phyloP scores from a whole-genome alignment of 202 grass and related monocot genomes.

The Musa balbisiana region DNA sequence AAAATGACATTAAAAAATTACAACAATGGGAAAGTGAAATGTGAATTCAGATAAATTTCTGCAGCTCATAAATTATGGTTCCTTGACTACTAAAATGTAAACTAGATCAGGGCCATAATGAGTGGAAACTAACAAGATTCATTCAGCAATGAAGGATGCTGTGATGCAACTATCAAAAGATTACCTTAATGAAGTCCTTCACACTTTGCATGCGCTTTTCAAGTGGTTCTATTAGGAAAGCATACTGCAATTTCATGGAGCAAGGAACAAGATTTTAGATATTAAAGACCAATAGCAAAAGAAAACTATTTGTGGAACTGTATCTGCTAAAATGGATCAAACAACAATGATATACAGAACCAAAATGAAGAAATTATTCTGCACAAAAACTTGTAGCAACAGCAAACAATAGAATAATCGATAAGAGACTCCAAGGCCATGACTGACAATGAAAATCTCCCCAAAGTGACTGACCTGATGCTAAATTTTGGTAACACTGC shows the following conservation, averaged over 20 bases:
- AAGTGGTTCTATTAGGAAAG: constrained; percentile 73
- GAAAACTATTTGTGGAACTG: not conserved
- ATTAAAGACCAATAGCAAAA: not conserved
- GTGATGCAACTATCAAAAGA: not conserved
- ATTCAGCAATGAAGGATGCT: not conserved
- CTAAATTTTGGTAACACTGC: not conserved
- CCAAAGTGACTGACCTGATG: not conserved
- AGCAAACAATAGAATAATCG: not conserved
- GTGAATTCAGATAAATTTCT: not conserved
- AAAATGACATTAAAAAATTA: not conserved
- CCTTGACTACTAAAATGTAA: not conserved
- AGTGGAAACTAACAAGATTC: not conserved
- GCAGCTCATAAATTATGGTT: not conserved
- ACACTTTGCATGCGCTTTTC: constrained; percentile 67
- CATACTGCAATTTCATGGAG: constrained; percentile 42
- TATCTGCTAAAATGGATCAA: no score
- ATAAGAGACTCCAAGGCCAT: not conserved
- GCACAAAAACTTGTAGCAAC: not conserved
- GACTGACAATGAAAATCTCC: not conserved
- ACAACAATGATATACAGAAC: no score
- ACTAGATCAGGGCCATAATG: not conserved
- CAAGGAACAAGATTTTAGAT: not conserved
- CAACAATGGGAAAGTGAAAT: not conserved
- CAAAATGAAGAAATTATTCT: no score
- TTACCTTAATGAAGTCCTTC: constrained; percentile 78